Conservation (phyloP, 495 filamentous ascomycete species). For the Platismatia glauca region DNA sequence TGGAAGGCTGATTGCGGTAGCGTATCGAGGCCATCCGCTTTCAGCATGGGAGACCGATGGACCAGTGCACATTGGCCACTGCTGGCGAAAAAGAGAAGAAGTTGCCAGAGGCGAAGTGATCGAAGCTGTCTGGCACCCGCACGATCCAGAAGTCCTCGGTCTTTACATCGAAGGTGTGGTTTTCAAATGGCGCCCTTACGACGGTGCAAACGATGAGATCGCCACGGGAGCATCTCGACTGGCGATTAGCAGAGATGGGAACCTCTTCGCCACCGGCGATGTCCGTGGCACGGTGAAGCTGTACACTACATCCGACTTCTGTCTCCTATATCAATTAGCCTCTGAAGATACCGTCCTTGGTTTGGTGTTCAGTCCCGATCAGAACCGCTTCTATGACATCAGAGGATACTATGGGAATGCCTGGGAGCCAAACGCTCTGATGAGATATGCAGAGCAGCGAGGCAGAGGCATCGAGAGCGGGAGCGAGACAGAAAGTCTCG, state of each 20-base stretch:
- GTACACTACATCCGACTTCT: constrained; percentile 20
- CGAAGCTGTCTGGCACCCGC: constrained; percentile 25
- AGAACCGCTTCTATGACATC: constrained; percentile 27
- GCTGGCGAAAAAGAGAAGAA: constrained; percentile 21
- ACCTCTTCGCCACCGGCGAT: constrained; percentile 25
- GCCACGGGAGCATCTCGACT: constrained; percentile 20
- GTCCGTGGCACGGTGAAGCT: constrained; percentile 23
- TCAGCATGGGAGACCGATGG: constrained; percentile 27
- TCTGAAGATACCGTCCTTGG: constrained; percentile 19
- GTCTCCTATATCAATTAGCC: constrained; percentile 23
- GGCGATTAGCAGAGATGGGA: constrained; percentile 25
- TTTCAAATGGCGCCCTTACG: constrained; percentile 27
- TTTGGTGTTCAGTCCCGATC: constrained; percentile 25
- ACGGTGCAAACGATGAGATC: constrained; percentile 22
- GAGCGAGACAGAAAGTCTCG: constrained; percentile 19
- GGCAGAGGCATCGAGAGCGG: constrained; percentile 16
- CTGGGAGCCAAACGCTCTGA: constrained; percentile 27
- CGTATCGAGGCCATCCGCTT: constrained; percentile 25
- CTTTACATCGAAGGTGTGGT: constrained; percentile 26
- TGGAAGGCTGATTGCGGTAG: constrained; percentile 23
- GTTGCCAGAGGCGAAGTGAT: constrained; percentile 24
- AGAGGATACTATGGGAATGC: constrained; percentile 25
- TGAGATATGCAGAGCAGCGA: constrained; percentile 23
- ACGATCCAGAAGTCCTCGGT: constrained; percentile 24
- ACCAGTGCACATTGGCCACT: constrained; percentile 27